Base-by-base conservation (phyloP, 2,329 filamentous ascomycete genomes). In the Talaromyces sp. region DNA sequence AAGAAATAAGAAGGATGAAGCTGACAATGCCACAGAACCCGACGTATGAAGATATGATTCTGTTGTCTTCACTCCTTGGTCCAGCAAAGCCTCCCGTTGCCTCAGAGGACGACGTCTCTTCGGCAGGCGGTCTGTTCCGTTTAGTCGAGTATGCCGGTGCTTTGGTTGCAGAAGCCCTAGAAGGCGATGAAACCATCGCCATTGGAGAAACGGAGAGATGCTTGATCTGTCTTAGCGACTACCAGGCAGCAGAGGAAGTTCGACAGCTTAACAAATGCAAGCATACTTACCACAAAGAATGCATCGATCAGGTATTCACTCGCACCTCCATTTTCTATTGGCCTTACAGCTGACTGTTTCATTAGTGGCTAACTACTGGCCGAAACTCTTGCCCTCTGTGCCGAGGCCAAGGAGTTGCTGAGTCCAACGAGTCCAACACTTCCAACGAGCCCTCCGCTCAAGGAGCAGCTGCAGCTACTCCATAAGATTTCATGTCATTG, bases 41-140 rank as follows among this genome's bases (percentile, higher is more conserved):
- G 1, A 88, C 86, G 1, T 89, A 89, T 67, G 86, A 89, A 72
- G 86, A 89, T 65, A 89, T 89, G 86, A 83, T 88, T 69, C 75
- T 89, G 51, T 78, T 89, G 3, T 88, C 85, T 12, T 85, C 85
- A 12, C 78, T 89, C 11, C 76, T 89, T 17, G 87, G 86, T 1
- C 86, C 87, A 54, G 86, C 83, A 3, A 89, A 89, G 68, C 86
- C 86, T 2, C 86, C 86, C 3, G 87, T 89, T 56, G 86, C 86
- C 19, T 84, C 81, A 59, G 81, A 85, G 62, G 83, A 85, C 59
- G 87, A 89, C 66, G 79, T 89, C 27, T 81, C 82, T 56, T 80
- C 81, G 51, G 85, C 87, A 17, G 83, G 84, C 21, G 86, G 86
- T 2, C 66, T 88, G 9, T 88, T 83, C 70, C 78, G 74, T 27